Base-by-base conservation (phyloP, 169 alveolate species). In the Cryptosporidium tyzzeri region DNA sequence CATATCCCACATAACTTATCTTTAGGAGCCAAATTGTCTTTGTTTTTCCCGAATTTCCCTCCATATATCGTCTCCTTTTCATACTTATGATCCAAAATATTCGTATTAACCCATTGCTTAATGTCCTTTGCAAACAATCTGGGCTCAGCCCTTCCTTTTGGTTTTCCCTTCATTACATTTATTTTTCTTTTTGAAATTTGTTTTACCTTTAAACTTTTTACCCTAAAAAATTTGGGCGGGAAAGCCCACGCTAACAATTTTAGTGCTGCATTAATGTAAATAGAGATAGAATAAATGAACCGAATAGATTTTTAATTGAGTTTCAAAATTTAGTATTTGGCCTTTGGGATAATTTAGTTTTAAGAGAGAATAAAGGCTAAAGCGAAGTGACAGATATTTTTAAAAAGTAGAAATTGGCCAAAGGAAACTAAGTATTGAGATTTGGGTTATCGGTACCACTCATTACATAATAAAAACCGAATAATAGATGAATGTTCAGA, bases 401-500 rank as follows among this genome's bases (percentile, higher is more conserved):
- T 16, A 26, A 12, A 4, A 21, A 16, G 67, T 1, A 23, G 35
- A 55, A 23, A 21, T 5, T 21, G 18, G 35, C 10, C 35, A 1
- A 48, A 21, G 12, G 8, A 10, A 16, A 48, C 55, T 14, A 48
- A 14, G 55, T 3, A 48, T 48, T 48, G 55, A 48, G 21, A 14
- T 48, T 48, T 48, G 23, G 35, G 67, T 26, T 23, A 10, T 26
- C 67, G 67, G 67, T n/a, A 26, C 67, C 67, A n/a, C 8, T 9
- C 14, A 2, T 23, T 26, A 21, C 26, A 8, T 1, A 41, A 14
- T 14, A 65, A 51, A 45, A 44, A 16, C 59, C 18, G 18, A 31
- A 67, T 18, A 61, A 39, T 61, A 26, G n/a, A 80, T 80, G 75
- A 55, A 62, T 31, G 59, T 80, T 12, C 71, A 67, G 62, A 96